Percentiles rank a stretch among this genome's conserved stretches.
These are phyloP conservation scores for Hyaloscypha variabilis DNA, from an alignment of 495 filamentous ascomycete genomes.

Conservation along the genomic window DNA sequence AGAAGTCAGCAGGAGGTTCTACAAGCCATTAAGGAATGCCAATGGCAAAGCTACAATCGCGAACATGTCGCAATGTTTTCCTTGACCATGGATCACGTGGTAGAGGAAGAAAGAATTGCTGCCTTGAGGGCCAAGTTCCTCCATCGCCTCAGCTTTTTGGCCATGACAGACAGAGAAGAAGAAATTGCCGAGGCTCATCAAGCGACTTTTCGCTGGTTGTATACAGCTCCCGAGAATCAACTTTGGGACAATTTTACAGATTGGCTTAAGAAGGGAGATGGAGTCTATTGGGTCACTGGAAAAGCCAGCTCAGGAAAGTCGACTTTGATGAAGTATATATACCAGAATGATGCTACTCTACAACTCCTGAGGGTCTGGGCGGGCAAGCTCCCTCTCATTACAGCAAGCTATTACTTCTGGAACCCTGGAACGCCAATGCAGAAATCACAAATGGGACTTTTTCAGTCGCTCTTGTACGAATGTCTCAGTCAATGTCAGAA, in stretches of 20 bases:
- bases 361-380: neutral
- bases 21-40: no score
- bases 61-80: no score
- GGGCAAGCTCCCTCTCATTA: neutral
- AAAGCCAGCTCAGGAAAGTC: neutral
- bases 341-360: neutral
- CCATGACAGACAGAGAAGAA: neutral
- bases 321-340: neutral
- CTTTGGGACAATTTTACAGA: neutral
- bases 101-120: no score
- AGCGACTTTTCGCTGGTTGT: neutral
- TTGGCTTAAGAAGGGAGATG: neutral
- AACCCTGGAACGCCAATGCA: slow-evolving; percentile 1
- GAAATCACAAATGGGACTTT: neutral
- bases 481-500: neutral
- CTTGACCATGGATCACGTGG: no score
- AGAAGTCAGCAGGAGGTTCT: no score
- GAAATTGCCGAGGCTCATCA: neutral
- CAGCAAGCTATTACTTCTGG: neutral
- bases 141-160: neutral
- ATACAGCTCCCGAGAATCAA: no score
- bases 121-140: neutral
- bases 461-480: neutral
- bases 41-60: no score
- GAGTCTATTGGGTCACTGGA: neutral